These are phyloP conservation scores for Candida corydali DNA, from an alignment of 805 yeast species.

Conservation along the genomic window DNA sequence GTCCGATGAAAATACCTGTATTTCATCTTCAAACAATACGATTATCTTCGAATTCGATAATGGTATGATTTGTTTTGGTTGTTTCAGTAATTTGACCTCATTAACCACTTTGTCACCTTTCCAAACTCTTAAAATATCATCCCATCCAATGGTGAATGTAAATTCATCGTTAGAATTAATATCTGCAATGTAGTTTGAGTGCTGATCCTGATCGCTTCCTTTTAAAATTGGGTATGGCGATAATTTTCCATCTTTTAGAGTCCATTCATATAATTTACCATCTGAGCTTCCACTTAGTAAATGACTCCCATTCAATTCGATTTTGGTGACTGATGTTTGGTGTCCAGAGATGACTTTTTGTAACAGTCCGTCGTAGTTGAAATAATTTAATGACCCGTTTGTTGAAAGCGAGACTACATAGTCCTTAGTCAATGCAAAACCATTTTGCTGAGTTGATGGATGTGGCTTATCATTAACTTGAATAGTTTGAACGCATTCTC, in stretches of 20 bases:
- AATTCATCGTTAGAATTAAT: constrained; percentile 27
- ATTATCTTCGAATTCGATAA: constrained; percentile 23
- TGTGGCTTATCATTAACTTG: constrained; percentile 30
- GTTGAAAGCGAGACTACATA: constrained; percentile 62
- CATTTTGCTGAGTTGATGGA: constrained; percentile 71
- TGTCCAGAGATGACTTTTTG: constrained; percentile 59
- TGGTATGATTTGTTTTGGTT: constrained; percentile 34
- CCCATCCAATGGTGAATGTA: constrained; percentile 77
- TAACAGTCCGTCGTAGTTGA: constrained; percentile 30
- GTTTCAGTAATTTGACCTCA: constrained; percentile 18
- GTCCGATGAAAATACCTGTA: constrained; percentile 19
- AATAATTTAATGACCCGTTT: constrained; percentile 68
- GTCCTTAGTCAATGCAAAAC: constrained; percentile 65
- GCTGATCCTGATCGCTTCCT: constrained; percentile 37
- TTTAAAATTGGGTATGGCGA: constrained; percentile 16
- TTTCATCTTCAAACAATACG: constrained; percentile 27
- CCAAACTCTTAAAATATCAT: constrained; percentile 59
- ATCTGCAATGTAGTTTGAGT: constrained; percentile 65
- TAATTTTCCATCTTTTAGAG: constrained; percentile 15
- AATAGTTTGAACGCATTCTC: constrained; percentile 47
- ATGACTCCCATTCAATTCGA: constrained; percentile 13
- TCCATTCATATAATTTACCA: constrained; percentile 70
- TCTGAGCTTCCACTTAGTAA: constrained; percentile 75
- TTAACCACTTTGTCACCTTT: constrained; percentile 12
- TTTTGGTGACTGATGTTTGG: constrained; percentile 73